Evolutionary conservation across 495 filamentous ascomycete species (phyloP).

Genomic region (Penicillium psychrofluorescens): DNA sequence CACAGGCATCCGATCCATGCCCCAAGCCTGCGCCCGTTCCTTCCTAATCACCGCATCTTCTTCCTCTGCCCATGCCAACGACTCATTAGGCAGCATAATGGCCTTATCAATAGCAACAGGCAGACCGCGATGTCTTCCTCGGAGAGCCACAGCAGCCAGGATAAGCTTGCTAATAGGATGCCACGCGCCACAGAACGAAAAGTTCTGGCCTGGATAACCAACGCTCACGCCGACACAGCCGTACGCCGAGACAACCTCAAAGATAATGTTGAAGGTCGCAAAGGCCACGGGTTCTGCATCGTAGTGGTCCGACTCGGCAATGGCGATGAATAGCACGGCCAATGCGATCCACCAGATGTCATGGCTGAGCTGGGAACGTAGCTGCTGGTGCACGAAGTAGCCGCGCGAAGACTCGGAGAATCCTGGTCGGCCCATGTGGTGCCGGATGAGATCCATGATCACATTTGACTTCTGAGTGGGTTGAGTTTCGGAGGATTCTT

Average conservation of each 20-base stretch:
- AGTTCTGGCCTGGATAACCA: constrained; percentile 58
- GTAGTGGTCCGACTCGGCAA: constrained; percentile 64
- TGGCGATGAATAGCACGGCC: constrained; percentile 64
- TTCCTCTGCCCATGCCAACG: constrained; percentile 49
- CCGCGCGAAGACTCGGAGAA: constrained; percentile 28
- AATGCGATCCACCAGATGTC: constrained; percentile 82
- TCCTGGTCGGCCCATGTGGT: constrained; percentile 22
- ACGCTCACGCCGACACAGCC: constrained; percentile 79
- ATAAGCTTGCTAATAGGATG: constrained; percentile 67
- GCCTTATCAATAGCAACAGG: constrained; percentile 78
- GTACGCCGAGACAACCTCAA: constrained; percentile 78
- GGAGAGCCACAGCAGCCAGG: constrained; percentile 67
- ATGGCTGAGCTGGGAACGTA: constrained; percentile 75
- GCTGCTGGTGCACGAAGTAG: constrained; percentile 55
- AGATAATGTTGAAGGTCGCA: constrained; percentile 78
- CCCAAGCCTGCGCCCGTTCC: constrained; percentile 19
- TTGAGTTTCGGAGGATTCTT: constrained; percentile 14
- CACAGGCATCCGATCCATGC: constrained; percentile 18
- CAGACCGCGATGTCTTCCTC: constrained; percentile 72
- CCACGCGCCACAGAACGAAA: constrained; percentile 69
- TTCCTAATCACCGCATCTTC: constrained; percentile 47
- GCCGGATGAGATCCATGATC: constrained; percentile 17
- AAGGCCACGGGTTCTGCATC: constrained; percentile 58
- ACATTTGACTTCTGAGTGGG: constrained; percentile 7
- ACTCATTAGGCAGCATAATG: constrained; percentile 60